Base-by-base conservation (phyloP, 805 yeast species). In the Metschnikowia gruessii region DNA sequence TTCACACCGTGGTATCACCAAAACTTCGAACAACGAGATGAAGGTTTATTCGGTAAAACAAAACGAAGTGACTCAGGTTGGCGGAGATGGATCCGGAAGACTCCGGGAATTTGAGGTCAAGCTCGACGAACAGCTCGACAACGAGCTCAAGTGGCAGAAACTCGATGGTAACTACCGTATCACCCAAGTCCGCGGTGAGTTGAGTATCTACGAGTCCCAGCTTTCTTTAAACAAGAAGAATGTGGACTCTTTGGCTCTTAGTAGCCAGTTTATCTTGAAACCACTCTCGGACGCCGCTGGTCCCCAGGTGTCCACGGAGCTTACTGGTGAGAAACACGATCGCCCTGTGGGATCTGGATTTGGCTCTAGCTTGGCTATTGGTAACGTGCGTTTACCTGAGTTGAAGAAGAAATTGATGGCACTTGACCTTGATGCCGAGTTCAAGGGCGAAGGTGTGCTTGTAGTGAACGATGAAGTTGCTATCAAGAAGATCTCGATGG, bases 401-500 rank as follows among this genome's bases (percentile, higher is more conserved):
- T 70, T 94, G 42, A 83, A 87, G 57, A 79, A 80, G 55, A 77
- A 75, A 48, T 70, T 94, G 31, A 66, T 73, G 26, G 68, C 74
- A 4, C 65, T 69, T 45, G 85, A 87, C 40, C 79, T 85, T 57
- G 73, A 70, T 43, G 97, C 95, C 0, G 97, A 91, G 59, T 89
- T 92, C 63, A 82, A 85, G 63, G 95, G 97, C 45, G 97, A 90
- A 63, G 98, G 98, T 62, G 82, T 90, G 0, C 69, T 94, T 33
- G 95, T 91, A 12, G 85, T 95, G 37, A 91, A 91, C 59, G 85
- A 85, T 46, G 71, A 71, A 43, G 78, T 94, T 15, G 83, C 87
- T 1, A 81, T 94, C 8, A 71, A 88, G 45, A 92, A 92, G 61
- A 74, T 86, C 2, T 60, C 72, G 1, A 63, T 66, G 48, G 64